These are phyloP conservation scores for Leishmania braziliensis DNA, from an alignment of 208 protist genomes.

Conservation along the genomic window DNA sequence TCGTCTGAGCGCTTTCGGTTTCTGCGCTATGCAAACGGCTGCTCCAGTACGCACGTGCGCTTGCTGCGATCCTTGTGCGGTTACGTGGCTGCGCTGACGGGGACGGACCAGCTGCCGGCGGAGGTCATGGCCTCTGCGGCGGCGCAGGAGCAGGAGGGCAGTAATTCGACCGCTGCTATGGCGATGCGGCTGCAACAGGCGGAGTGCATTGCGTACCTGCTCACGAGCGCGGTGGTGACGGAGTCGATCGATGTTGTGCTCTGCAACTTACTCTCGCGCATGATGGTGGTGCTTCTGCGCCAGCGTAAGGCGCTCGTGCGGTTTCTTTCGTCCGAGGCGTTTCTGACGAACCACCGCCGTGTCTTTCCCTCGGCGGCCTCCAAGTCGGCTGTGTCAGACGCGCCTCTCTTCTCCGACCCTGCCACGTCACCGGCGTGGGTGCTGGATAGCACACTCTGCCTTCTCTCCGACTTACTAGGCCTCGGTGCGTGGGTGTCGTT, in stretches of 20 bases:
- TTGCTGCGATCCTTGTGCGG: constrained; percentile 62
- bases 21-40: constrained; percentile 80
- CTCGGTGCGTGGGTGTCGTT: constrained; percentile 71
- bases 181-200: constrained; percentile 30
- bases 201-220: constrained; percentile 55
- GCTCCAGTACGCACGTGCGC: constrained; percentile 52
- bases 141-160: constrained; percentile 23
- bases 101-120: constrained; percentile 29
- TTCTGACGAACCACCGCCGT: constrained; percentile 40
- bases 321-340: constrained; percentile 52
- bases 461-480: constrained; percentile 75
- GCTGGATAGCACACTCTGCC: constrained; percentile 55
- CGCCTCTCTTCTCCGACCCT: constrained; percentile 37
- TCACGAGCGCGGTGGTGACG: constrained; percentile 69
- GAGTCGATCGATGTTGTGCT: constrained; percentile 74
- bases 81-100: constrained; percentile 69
- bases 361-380: constrained; percentile 28
- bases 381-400: constrained; percentile 1
- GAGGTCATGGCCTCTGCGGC: constrained; percentile 18
- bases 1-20: constrained; percentile 66
- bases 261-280: constrained; percentile 49
- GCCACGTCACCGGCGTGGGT: constrained; percentile 64
- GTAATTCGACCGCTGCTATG: constrained; percentile 13
- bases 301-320: constrained; percentile 51
- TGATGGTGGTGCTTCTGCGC: constrained; percentile 42